Percentiles rank a stretch among this genome's conserved stretches.
Conservation (phyloP, 495 filamentous ascomycete genomes). For the Penicillium taxi region DNA sequence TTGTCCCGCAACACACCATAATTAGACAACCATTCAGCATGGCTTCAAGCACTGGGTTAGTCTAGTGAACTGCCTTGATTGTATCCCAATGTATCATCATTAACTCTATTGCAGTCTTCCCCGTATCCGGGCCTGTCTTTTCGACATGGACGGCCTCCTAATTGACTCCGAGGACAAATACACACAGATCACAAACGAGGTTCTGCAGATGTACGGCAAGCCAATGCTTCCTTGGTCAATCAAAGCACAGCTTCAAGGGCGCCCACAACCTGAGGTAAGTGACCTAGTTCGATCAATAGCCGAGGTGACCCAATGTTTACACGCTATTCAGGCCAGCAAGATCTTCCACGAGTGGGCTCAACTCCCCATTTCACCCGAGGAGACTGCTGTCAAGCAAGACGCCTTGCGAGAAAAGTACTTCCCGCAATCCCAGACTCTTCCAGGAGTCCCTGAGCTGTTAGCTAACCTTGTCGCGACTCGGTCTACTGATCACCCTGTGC, state of each 20-base stretch:
- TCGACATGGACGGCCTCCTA: conserved; percentile 97
- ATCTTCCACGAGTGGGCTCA: conserved; percentile 80
- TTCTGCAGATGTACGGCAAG: conserved; percentile 66
- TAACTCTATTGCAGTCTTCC: conserved; percentile 50
- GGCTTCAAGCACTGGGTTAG: too few species aligned
- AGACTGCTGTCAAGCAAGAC: conserved; percentile 51
- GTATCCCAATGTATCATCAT: too few species aligned
- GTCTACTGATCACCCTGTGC: conserved; percentile 44
- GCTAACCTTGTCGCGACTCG: conserved; percentile 36
- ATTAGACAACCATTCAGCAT: too few species aligned
- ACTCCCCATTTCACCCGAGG: conserved; percentile 61
- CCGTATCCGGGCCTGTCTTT: conserved; percentile 83
- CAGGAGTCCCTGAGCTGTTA: conserved; percentile 68
- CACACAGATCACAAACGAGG: conserved; percentile 69
- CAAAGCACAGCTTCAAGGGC: conserved; percentile 93
- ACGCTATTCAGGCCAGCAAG: conserved; percentile 22
- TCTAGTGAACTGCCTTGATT: too few species aligned
- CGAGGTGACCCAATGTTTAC: not conserved
- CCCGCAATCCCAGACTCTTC: conserved; percentile 62
- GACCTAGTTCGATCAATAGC: not conserved
- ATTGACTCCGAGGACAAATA: conserved; percentile 93
- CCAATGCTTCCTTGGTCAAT: conserved; percentile 79
- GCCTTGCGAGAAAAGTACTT: conserved; percentile 64
- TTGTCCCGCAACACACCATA: too few species aligned
- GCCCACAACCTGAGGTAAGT: conserved; percentile 61